These are phyloP conservation scores for Solanum aculeatissimum DNA, from an alignment of 305 asterid species.

Conservation along the genomic window DNA sequence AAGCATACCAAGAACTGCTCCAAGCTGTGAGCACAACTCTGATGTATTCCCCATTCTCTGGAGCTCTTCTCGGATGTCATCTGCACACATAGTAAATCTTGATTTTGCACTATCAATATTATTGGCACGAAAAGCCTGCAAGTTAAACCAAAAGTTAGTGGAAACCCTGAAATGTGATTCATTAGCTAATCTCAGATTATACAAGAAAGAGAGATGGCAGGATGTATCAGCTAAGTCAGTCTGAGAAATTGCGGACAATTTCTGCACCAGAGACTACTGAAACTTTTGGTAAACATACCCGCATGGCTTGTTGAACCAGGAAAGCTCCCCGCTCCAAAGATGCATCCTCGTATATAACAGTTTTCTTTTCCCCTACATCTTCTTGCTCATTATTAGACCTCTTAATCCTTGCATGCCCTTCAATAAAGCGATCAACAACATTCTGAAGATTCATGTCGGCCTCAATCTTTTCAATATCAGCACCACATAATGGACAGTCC, in stretches of 20 bases:
- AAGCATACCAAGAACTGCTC: conserved; percentile 95
- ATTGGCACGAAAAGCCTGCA: conserved; percentile 87
- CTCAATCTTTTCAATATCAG: conserved; percentile 89
- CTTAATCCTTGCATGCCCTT: conserved; percentile 96
- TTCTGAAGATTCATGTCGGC: conserved; percentile 72
- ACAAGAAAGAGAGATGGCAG: not conserved
- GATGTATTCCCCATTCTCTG: conserved; percentile 61
- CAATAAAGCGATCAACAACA: conserved; percentile 86
- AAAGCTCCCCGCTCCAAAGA: conserved; percentile 89
- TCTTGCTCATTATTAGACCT: conserved; percentile 59
- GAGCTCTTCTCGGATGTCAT: conserved; percentile 81
- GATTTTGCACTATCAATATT: conserved; percentile 90
- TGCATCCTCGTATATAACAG: conserved; percentile 83
- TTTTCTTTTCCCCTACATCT: conserved; percentile 44
- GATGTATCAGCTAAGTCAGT: not conserved
- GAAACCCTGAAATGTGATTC: not conserved
- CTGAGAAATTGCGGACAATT: not conserved
- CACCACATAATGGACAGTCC: conserved; percentile 96
- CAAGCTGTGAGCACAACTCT: conserved; percentile 89
- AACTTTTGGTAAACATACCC: conserved; percentile 30
- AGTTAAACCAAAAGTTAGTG: not conserved
- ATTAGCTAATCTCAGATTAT: not conserved
- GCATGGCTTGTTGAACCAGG: conserved; percentile 97
- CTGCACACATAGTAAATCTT: conserved; percentile 68
- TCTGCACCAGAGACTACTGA: not conserved